Conservation (phyloP, 345 rosid genomes). For the Pelargonium nanum region DNA sequence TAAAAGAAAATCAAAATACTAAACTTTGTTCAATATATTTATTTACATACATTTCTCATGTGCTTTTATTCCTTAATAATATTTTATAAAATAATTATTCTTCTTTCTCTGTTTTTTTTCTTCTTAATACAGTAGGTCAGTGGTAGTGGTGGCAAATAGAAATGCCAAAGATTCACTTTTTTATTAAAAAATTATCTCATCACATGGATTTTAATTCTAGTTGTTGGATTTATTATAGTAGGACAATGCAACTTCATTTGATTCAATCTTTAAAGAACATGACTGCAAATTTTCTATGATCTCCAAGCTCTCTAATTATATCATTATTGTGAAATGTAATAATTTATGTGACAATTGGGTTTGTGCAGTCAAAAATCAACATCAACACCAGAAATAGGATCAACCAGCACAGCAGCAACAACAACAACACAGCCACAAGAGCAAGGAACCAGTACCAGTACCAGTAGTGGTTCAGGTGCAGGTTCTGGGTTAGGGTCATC, state of each 20-base stretch:
- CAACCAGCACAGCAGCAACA: constrained; percentile 8
- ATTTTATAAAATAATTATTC: no score
- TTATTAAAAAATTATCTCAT: background rate
- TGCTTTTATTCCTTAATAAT: no score
- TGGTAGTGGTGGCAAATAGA: no score
- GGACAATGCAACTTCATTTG: no score
- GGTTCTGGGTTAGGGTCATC: constrained; percentile 21
- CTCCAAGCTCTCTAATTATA: constrained; percentile 25
- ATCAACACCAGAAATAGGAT: constrained; percentile 33
- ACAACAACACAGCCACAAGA: constrained; percentile 21
- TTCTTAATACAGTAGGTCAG: no score
- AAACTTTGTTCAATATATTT: no score
- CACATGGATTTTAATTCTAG: no score
- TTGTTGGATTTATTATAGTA: no score
- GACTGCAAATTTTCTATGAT: constrained; percentile 42
- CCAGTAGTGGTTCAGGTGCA: background rate
- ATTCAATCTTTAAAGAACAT: no score
- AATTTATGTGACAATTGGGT: background rate
- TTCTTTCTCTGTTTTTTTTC: no score
- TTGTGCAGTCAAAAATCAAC: constrained; percentile 55
- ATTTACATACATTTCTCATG: no score
- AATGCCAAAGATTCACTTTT: constrained; percentile 12
- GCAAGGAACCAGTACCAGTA: background rate
- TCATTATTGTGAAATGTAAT: background rate
- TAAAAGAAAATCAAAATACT: no score